Conservation (phyloP, 2,329 filamentous ascomycete genomes). For the Epichloe sylvatica region DNA sequence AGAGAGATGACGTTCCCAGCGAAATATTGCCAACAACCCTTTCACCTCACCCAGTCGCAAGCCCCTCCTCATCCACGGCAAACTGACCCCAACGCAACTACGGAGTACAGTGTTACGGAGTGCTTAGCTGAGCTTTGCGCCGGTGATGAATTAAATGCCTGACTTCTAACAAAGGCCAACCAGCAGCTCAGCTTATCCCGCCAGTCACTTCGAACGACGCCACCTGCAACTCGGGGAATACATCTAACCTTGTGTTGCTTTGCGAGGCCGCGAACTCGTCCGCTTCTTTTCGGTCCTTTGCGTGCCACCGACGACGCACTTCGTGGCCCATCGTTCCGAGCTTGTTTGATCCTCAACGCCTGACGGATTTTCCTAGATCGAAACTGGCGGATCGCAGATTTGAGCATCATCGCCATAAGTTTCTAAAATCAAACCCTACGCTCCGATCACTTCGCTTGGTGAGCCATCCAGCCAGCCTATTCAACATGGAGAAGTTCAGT, state of each 20-base stretch:
- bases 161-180: neutral
- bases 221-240: neutral
- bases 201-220: neutral
- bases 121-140: no score
- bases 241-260: neutral
- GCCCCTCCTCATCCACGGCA: neutral
- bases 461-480: neutral
- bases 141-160: neutral
- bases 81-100: neutral
- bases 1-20: slow-evolving; percentile 1
- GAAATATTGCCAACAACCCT: neutral
- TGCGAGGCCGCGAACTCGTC: neutral
- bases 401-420: no score
- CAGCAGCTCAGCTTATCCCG: neutral
- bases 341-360: no score
- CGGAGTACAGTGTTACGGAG: neutral
- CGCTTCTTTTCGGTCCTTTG: no score
- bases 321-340: no score
- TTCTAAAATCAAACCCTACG: neutral
- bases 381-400: no score
- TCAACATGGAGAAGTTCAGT: slow-evolving; percentile 87
- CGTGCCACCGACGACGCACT: no score
- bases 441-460: neutral
- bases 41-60: neutral
- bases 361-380: no score